These are phyloP conservation scores for Acanthamoeba rhysodes DNA, from an alignment of 208 protist species.

Conservation along the genomic window DNA sequence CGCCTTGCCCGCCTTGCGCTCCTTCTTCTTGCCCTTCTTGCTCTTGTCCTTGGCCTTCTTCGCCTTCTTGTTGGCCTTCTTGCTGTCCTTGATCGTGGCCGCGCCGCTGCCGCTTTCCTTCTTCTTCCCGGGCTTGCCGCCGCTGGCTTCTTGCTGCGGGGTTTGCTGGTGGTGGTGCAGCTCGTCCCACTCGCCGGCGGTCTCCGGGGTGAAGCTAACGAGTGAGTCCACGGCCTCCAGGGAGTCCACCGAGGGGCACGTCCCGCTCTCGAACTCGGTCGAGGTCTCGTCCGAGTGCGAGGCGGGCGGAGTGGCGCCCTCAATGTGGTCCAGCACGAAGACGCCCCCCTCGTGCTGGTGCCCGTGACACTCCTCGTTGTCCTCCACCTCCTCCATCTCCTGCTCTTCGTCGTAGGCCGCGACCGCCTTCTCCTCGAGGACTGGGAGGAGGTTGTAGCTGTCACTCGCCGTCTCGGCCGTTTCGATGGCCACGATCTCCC, in stretches of 20 bases:
- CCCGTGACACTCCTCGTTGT: neutral
- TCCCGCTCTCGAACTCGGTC: neutral
- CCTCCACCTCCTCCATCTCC: neutral
- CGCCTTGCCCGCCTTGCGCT: slow-evolving; percentile 1
- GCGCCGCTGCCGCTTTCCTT: neutral
- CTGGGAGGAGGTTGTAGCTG: neutral
- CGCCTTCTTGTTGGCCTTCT: slow-evolving; percentile 1
- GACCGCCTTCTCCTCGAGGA: neutral
- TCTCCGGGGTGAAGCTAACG: too few relatives aligned
- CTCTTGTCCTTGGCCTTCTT: neutral
- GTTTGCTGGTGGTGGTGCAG: neutral
- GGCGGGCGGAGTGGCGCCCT: neutral
- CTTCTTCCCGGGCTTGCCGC: neutral
- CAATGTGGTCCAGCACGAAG: neutral
- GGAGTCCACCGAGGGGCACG: neutral
- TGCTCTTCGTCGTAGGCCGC: neutral
- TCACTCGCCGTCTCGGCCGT: neutral
- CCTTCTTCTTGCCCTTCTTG: slow-evolving; percentile 25
- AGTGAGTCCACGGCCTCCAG: too few relatives aligned
- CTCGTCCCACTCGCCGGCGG: neutral
- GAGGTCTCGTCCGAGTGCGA: neutral
- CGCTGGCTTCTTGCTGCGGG: neutral
- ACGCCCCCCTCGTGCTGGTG: neutral
- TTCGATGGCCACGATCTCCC: slow-evolving; percentile 40
- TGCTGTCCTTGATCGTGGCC: neutral